phyloP scores from a whole-genome alignment of 148 eudicot genomes.

The Cornus controversa region DNA sequence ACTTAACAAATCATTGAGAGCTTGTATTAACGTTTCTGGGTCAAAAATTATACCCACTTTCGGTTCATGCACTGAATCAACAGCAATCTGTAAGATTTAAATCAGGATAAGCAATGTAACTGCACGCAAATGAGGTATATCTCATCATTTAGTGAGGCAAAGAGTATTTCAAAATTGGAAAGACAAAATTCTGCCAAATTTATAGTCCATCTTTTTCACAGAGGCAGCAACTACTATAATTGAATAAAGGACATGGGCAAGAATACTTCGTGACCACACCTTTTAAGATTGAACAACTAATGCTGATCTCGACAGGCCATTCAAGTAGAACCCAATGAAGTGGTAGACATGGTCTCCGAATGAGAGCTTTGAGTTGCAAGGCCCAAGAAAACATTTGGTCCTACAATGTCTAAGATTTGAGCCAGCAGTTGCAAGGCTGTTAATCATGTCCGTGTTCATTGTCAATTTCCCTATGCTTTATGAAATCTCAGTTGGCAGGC shows the following conservation, averaged over 20 bases:
- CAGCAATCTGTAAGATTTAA: constrained; percentile 52
- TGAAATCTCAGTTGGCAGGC: neutral
- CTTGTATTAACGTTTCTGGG: constrained; percentile 66
- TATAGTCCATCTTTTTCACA: neutral
- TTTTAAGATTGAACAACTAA: neutral
- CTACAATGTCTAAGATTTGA: neutral
- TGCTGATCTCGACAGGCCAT: neutral
- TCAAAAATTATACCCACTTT: constrained; percentile 71
- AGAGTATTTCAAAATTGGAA: neutral
- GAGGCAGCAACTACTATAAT: neutral
- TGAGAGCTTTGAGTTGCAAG: neutral
- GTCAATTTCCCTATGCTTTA: neutral
- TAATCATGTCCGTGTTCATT: neutral
- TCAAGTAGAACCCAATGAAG: neutral
- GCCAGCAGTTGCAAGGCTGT: neutral
- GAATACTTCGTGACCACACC: neutral
- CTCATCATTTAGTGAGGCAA: neutral
- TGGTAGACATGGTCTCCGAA: neutral
- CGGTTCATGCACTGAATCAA: constrained; percentile 70
- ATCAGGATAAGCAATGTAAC: neutral
- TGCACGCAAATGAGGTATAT: neutral
- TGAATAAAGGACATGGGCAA: neutral
- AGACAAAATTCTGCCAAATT: neutral
- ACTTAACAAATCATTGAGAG: constrained; percentile 55
- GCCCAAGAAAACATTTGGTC: neutral